Evolutionary conservation across 306 rosid genomes (phyloP).

Genomic region (Prunus salicina): DNA sequence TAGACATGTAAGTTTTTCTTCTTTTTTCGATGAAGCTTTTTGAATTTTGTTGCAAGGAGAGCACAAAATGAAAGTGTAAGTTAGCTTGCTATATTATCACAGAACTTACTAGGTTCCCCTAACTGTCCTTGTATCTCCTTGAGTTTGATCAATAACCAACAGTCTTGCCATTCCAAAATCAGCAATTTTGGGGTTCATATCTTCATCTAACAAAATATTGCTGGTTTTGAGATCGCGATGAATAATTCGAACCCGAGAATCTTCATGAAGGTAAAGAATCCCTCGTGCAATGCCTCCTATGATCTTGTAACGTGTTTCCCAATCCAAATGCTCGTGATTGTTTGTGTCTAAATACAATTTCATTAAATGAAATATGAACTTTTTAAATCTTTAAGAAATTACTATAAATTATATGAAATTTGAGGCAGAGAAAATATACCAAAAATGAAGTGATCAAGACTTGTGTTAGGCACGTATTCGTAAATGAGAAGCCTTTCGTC

Average conservation of each 20-base stretch:
- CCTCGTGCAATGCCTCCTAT: conserved; percentile 12
- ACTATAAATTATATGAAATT: no score
- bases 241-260: conserved; percentile 3
- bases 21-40: neutral
- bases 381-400: neutral
- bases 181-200: conserved; percentile 12
- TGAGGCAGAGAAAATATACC: neutral
- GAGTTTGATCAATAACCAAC: conserved; percentile 3
- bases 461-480: neutral
- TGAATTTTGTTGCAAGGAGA: neutral
- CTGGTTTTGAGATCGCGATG: neutral
- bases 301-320: conserved; percentile 11
- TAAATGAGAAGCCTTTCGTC: conserved; percentile 8
- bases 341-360: neutral
- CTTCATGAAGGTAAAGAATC: conserved; percentile 12
- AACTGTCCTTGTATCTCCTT: conserved; percentile 2
- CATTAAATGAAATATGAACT: neutral
- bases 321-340: neutral
- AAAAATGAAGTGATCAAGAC: conserved; percentile 8
- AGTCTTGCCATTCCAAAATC: conserved; percentile 13
- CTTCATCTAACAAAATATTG: conserved; percentile 7
- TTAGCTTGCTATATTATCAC: neutral
- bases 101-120: conserved; percentile 9
- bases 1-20: no score
- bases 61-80: neutral